Conservation (phyloP, 176 grass and related monocot genomes). For the Chrysopogon serrulatus region DNA sequence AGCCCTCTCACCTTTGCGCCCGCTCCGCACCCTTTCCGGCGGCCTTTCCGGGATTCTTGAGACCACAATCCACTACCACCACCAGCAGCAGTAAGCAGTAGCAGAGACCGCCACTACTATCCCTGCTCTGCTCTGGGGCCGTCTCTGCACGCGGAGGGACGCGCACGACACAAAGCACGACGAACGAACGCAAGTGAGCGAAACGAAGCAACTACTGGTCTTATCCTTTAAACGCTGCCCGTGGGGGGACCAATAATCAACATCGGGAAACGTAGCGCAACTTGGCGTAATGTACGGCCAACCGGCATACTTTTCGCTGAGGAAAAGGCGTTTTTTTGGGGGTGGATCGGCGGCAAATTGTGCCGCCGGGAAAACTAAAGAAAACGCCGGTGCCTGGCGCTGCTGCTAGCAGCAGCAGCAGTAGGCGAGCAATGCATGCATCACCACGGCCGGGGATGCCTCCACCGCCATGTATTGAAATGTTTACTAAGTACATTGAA, state of each 20-base stretch:
- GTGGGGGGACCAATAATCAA: conserved; percentile 31
- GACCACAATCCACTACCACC: conserved; percentile 8
- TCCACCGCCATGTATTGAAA: neutral
- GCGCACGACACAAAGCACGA: neutral
- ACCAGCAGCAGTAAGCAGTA: neutral
- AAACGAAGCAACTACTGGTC: neutral
- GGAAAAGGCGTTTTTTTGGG: conserved; percentile 1
- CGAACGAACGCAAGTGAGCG: conserved; percentile 5
- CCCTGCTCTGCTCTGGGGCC: neutral
- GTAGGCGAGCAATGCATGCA: conserved; percentile 40
- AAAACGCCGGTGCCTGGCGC: neutral
- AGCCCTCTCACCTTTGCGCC: conserved; percentile 41
- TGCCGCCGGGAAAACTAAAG: neutral
- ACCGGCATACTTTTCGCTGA: conserved; percentile 27
- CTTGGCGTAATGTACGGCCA: conserved; percentile 42
- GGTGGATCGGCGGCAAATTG: conserved; percentile 25
- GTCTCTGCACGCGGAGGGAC: neutral
- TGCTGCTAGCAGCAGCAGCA: neutral
- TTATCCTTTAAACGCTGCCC: conserved; percentile 27
- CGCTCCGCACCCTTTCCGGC: neutral
- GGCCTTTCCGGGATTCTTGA: conserved; percentile 23
- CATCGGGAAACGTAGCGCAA: conserved; percentile 27
- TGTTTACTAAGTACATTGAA: neutral
- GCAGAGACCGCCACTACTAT: neutral
- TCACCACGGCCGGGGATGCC: neutral